phyloP scores from a whole-genome alignment of 352 stramenopile genomes.

The Pythium phragmitis region DNA sequence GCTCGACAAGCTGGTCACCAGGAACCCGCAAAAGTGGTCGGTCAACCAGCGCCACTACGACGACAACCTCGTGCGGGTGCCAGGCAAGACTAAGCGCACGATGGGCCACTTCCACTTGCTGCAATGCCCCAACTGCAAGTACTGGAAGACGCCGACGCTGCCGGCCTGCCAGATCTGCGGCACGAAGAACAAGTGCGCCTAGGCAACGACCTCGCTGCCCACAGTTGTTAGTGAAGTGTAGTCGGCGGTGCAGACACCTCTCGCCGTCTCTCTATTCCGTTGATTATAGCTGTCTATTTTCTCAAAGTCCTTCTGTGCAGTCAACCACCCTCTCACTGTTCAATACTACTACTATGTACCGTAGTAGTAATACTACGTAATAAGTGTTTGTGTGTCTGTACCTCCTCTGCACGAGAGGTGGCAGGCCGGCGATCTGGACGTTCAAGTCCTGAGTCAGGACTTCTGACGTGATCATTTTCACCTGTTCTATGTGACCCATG shows the following conservation, averaged over 20 bases:
- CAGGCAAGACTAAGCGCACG: background rate
- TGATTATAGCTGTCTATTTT: no score
- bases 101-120: background rate
- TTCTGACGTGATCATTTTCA: no score
- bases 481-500: no score
- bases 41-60: conserved; percentile 13
- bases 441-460: no score
- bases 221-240: background rate
- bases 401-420: no score
- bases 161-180: conserved; percentile 18
- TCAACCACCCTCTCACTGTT: no score
- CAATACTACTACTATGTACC: no score
- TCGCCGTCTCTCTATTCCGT: background rate
- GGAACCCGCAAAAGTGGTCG: conserved; percentile 10
- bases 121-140: conserved; percentile 2
- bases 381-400: no score
- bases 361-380: no score
- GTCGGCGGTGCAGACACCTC: background rate
- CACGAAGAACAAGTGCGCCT: background rate
- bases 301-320: no score
- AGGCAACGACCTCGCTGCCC: background rate
- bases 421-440: no score
- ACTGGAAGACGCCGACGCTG: conserved; percentile 10
- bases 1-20: conserved; percentile 4
- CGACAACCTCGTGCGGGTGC: conserved; percentile 8